phyloP scores from a whole-genome alignment of 1,284 basidiomycete species.

The Sporisorium graminicola region DNA sequence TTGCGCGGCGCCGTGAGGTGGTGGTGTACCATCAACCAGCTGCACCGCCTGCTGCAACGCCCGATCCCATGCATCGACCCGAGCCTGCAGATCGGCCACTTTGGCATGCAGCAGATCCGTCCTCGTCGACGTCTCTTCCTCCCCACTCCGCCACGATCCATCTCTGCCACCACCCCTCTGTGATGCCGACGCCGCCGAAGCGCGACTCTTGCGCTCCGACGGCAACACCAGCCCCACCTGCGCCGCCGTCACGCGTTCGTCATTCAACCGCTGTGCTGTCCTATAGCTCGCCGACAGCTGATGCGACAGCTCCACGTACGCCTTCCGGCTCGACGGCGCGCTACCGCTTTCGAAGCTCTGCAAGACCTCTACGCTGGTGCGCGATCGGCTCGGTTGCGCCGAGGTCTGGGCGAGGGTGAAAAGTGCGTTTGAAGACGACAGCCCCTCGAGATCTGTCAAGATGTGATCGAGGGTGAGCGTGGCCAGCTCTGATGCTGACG shows the following conservation, averaged over 20 bases:
- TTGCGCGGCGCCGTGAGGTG: too few relatives aligned
- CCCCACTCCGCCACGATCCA: not conserved
- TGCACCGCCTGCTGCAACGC: constrained; percentile 19
- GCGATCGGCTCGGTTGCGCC: not conserved
- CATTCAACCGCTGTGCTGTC: constrained; percentile 30
- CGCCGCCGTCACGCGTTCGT: constrained; percentile 19
- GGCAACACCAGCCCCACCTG: constrained; percentile 34
- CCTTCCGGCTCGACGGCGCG: not conserved
- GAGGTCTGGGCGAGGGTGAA: constrained; percentile 11
- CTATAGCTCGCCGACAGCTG: constrained; percentile 15
- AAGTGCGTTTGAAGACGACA: constrained; percentile 1
- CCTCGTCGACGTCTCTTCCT: constrained; percentile 8
- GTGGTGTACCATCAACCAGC: not conserved
- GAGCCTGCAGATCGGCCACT: constrained; percentile 34
- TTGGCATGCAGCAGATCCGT: constrained; percentile 42
- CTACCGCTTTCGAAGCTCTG: constrained; percentile 9
- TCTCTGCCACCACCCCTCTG: not conserved
- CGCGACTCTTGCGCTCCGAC: constrained; percentile 20
- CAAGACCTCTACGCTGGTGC: not conserved
- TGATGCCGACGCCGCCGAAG: not conserved
- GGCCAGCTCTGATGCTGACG: constrained; percentile 2
- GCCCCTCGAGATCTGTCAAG: constrained; percentile 22
- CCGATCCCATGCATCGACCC: constrained; percentile 30
- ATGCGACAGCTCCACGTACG: constrained; percentile 28
- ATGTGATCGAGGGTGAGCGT: constrained; percentile 37